A percentile compares a stretch with the other conserved stretches of the same genome.
These are phyloP conservation scores for Didymella segeticola DNA, from an alignment of 2,329 filamentous ascomycete species.

Conservation along the genomic window DNA sequence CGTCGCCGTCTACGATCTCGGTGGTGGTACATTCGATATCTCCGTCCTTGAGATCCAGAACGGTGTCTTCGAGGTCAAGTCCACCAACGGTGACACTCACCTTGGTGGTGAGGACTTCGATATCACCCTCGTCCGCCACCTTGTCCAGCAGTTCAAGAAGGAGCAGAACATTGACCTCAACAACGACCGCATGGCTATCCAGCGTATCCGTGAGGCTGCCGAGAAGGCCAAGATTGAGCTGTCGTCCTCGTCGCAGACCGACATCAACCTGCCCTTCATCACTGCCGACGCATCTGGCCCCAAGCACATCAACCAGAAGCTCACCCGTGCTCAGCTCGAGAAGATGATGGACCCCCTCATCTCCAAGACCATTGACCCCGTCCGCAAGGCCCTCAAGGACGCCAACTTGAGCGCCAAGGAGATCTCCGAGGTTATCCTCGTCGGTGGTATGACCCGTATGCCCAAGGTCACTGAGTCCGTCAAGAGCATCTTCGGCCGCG, in stretches of 20 bases:
- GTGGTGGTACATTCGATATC: conserved; percentile 99
- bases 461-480: conserved; percentile 96
- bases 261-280: conserved; percentile 99
- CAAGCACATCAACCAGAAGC: conserved; percentile 98
- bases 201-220: conserved; percentile 97
- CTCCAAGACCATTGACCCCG: conserved; percentile 83
- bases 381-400: conserved; percentile 97
- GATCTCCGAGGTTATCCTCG: conserved; percentile 96
- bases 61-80: conserved; percentile 98
- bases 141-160: conserved; percentile 96
- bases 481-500: conserved; percentile 95
- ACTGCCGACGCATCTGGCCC: conserved; percentile 93
- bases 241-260: conserved; percentile 91
- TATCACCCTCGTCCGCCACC: conserved; percentile 89
- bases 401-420: conserved; percentile 89
- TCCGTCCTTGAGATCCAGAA: conserved; percentile 96
- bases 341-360: conserved; percentile 90
- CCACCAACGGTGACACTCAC: conserved; percentile 98
- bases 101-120: conserved; percentile 98
- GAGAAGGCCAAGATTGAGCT: conserved; percentile 99
- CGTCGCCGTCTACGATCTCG: conserved; percentile 96
- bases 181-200: conserved; percentile 94
- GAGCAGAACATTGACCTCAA: conserved; percentile 90
- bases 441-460: conserved; percentile 99
- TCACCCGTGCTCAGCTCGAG: conserved; percentile 92